Conservation (phyloP, 805 yeast species). For the Starmerella gropengiesseri region DNA sequence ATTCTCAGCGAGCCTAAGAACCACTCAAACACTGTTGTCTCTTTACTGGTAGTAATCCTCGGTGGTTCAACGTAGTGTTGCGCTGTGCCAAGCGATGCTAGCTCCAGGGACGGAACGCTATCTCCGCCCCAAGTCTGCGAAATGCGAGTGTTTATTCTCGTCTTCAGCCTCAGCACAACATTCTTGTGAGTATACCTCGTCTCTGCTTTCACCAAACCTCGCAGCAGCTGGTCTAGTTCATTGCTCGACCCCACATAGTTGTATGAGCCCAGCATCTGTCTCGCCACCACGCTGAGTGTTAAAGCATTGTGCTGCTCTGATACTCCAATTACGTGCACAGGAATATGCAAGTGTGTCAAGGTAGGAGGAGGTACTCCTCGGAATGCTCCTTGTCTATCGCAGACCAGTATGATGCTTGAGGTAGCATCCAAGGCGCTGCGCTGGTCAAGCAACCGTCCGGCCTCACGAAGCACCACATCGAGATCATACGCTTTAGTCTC, state of each 20-base stretch:
- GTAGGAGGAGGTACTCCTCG: not conserved
- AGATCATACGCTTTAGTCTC: not conserved
- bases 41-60: too few relatives aligned
- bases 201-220: not conserved
- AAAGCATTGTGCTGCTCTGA: slow-evolving; percentile 1
- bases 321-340: slow-evolving; percentile 5
- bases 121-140: not conserved
- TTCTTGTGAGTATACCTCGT: slow-evolving; percentile 3
- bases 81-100: too few relatives aligned
- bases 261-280: slow-evolving; percentile 8
- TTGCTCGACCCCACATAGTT: not conserved
- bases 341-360: not conserved
- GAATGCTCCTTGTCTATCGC: not conserved
- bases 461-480: not conserved
- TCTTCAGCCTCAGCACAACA: slow-evolving; percentile 1
- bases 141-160: slow-evolving; percentile 7
- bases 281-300: slow-evolving; percentile 5
- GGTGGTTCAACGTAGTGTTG: too few relatives aligned
- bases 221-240: not conserved
- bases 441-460: not conserved
- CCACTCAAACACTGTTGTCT: not conserved
- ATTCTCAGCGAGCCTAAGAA: not conserved
- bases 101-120: not conserved
- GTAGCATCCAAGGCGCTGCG: not conserved
- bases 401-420: slow-evolving; percentile 9